A percentile compares a stretch with the other conserved stretches of the same genome.
phyloP scores from a whole-genome alignment of 441 rosid species.

The Bocquillonia castaneifolia region DNA sequence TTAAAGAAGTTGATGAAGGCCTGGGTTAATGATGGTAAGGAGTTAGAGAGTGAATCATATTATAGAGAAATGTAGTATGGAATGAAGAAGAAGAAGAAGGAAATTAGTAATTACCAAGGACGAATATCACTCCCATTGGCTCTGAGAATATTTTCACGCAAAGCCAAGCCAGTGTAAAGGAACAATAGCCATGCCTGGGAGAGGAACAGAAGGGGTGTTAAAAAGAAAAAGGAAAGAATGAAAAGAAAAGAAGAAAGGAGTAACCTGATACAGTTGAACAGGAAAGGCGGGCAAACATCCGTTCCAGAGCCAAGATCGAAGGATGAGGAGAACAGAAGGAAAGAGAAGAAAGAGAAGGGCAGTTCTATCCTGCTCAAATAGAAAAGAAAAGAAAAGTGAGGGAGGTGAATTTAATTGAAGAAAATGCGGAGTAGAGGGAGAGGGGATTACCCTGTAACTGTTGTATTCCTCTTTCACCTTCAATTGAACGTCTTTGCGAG shows the following conservation, averaged over 20 bases:
- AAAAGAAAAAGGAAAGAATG: slow-evolving; percentile 12
- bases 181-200: slow-evolving; percentile 88
- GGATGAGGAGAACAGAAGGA: slow-evolving; percentile 60
- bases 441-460: slow-evolving; percentile 55
- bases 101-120: slow-evolving; percentile 55
- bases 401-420: background rate
- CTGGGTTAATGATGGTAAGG: too few species aligned
- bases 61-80: background rate
- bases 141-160: slow-evolving; percentile 88
- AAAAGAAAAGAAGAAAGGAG: background rate
- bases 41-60: too few species aligned
- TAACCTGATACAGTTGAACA: slow-evolving; percentile 89
- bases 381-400: background rate
- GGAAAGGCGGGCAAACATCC: slow-evolving; percentile 95
- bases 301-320: slow-evolving; percentile 79
- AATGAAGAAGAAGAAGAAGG: background rate
- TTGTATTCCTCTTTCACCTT: slow-evolving; percentile 99
- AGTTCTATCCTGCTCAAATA: slow-evolving; percentile 73
- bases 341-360: slow-evolving; percentile 83
- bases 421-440: background rate
- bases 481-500: slow-evolving; percentile 78
- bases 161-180: slow-evolving; percentile 89
- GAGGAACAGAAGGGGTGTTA: background rate
- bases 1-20: too few species aligned
- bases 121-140: slow-evolving; percentile 98